phyloP scores from a whole-genome alignment of 176 grass and related monocot genomes.

The Triticum timopheevii region DNA sequence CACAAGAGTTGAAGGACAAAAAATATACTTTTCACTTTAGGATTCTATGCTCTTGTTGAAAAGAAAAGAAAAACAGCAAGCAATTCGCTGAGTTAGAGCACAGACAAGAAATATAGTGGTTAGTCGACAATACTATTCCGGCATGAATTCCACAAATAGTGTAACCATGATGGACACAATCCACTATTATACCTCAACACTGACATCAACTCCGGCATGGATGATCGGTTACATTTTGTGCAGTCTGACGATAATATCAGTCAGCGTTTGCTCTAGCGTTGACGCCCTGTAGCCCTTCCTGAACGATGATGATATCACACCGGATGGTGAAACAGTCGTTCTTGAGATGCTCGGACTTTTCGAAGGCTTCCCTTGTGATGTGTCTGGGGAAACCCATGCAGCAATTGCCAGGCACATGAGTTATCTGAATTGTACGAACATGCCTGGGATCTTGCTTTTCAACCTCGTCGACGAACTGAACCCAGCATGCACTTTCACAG shows the following conservation, averaged over 20 bases:
- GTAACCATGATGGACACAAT: background rate
- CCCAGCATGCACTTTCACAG: background rate
- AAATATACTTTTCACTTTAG: no score
- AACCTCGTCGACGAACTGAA: background rate
- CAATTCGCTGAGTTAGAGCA: no score
- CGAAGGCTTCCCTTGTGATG: background rate
- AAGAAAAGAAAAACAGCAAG: no score
- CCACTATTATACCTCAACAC: background rate
- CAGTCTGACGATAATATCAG: background rate
- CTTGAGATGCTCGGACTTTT: background rate
- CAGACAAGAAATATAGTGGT: background rate
- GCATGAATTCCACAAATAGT: background rate
- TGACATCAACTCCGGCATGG: background rate
- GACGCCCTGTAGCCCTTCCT: background rate
- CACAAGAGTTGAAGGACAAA: no score
- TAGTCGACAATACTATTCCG: background rate
- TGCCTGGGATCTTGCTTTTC: background rate
- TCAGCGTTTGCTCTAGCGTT: background rate
- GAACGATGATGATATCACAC: background rate
- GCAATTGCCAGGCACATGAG: background rate
- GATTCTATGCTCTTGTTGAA: no score
- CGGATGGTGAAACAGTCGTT: background rate
- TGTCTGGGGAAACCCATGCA: background rate
- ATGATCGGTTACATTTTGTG: background rate
- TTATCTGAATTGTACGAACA: background rate